Evolutionary conservation across 257 asterid species (phyloP).

Genomic region (Salvia miltiorrhiza): DNA sequence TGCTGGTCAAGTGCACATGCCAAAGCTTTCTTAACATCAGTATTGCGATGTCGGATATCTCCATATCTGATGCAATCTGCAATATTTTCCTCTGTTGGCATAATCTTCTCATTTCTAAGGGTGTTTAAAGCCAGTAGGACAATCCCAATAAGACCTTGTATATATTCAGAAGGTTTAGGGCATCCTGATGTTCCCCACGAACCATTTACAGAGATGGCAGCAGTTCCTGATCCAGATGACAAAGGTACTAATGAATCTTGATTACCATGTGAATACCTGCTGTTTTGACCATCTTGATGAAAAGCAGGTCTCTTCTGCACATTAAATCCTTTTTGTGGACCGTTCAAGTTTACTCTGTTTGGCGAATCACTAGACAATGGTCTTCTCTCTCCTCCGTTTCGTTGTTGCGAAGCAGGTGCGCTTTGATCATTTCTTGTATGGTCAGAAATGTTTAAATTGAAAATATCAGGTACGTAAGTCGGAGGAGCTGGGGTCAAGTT

Average conservation of each 20-base stretch:
- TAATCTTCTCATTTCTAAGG: slow-evolving; percentile 70
- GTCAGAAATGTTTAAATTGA: slow-evolving; percentile 33
- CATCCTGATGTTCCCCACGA: slow-evolving; percentile 71
- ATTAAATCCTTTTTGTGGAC: slow-evolving; percentile 48
- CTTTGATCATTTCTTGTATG: slow-evolving; percentile 31
- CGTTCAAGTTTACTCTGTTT: slow-evolving; percentile 30
- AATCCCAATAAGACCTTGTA: slow-evolving; percentile 78
- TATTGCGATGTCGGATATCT: slow-evolving; percentile 57
- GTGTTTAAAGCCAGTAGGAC: slow-evolving; percentile 76
- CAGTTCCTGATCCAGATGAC: slow-evolving; percentile 39
- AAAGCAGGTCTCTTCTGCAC: slow-evolving; percentile 41
- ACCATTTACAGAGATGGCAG: slow-evolving; percentile 35
- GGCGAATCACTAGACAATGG: slow-evolving; percentile 46
- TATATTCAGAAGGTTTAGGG: slow-evolving; percentile 65
- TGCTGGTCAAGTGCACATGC: slow-evolving; percentile 75
- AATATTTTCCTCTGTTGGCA: slow-evolving; percentile 86
- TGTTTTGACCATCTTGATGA: slow-evolving; percentile 39
- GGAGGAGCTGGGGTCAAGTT: slow-evolving; percentile 25
- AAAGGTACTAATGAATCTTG: slow-evolving; percentile 42
- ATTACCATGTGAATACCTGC: slow-evolving; percentile 36
- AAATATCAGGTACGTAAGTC: slow-evolving; percentile 26
- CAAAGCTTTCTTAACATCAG: slow-evolving; percentile 87
- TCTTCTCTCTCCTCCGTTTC: slow-evolving; percentile 53
- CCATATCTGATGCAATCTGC: slow-evolving; percentile 73
- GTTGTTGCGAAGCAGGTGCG: slow-evolving; percentile 25